Conservation (phyloP, 2,329 filamentous ascomycete species). For the Xylariomycetidae sp. region DNA sequence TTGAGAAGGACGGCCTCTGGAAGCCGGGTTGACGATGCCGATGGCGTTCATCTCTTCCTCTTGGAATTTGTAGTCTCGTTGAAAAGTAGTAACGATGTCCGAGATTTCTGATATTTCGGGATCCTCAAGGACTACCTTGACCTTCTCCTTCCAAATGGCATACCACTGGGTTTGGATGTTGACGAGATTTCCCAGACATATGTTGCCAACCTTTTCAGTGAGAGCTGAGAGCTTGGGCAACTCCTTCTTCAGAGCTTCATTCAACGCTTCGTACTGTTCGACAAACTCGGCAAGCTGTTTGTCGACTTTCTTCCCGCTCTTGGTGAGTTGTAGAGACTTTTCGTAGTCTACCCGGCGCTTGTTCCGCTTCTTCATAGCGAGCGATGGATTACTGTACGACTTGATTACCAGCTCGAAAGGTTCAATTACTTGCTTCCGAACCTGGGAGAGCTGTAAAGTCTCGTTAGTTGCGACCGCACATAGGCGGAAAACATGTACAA, state of each 20-base stretch:
- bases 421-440: conserved; percentile 79
- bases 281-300: conserved; percentile 79
- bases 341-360: conserved; percentile 91
- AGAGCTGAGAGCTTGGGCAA: conserved; percentile 76
- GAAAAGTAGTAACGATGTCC: conserved; percentile 74
- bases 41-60: conserved; percentile 68
- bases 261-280: conserved; percentile 85
- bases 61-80: conserved; percentile 70
- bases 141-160: conserved; percentile 76
- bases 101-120: conserved; percentile 61
- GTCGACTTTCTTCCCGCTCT: conserved; percentile 79
- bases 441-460: conserved; percentile 47
- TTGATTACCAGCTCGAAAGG: conserved; percentile 76
- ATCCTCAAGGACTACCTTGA: conserved; percentile 68
- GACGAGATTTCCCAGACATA: conserved; percentile 78
- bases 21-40: conserved; percentile 73
- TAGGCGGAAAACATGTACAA: background rate
- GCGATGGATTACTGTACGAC: conserved; percentile 75
- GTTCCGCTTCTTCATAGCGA: conserved; percentile 89
- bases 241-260: conserved; percentile 89
- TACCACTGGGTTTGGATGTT: conserved; percentile 83
- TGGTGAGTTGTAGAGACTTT: conserved; percentile 71
- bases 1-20: conserved; percentile 52
- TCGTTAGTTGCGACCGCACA: conserved; percentile 22
- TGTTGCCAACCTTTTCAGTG: conserved; percentile 79